Percentiles rank a stretch among this genome's conserved stretches.
phyloP scores from a whole-genome alignment of 1,284 basidiomycete genomes.

The Fistulinella staudtii region DNA sequence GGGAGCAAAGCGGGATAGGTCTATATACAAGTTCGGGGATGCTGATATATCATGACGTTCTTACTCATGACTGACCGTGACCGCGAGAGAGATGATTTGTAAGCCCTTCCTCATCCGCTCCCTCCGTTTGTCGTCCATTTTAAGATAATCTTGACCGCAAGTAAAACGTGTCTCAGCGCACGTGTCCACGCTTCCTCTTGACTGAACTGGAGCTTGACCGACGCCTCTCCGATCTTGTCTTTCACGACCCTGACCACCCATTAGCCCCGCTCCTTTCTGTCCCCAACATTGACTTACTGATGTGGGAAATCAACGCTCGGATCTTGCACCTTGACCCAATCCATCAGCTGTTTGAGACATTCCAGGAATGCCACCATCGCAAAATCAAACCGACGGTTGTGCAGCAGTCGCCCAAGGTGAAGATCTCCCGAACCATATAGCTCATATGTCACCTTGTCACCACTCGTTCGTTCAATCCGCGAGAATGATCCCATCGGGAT shows the following conservation, averaged over 20 bases:
- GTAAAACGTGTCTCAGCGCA: constrained; percentile 85
- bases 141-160: constrained; percentile 81
- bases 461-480: constrained; percentile 78
- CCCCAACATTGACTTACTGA: constrained; percentile 49
- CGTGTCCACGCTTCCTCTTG: constrained; percentile 97
- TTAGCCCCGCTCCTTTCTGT: constrained; percentile 12
- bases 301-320: constrained; percentile 77
- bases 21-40: not conserved
- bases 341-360: constrained; percentile 87
- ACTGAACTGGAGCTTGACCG: constrained; percentile 90
- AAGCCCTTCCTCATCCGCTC: constrained; percentile 43
- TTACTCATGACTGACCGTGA: constrained; percentile 17
- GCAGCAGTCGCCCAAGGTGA: constrained; percentile 81
- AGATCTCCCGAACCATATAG: constrained; percentile 89
- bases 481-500: constrained; percentile 93
- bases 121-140: constrained; percentile 80
- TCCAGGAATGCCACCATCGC: constrained; percentile 96
- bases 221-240: constrained; percentile 94
- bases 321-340: constrained; percentile 76
- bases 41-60: constrained; percentile 5
- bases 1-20: not conserved
- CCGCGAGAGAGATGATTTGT: constrained; percentile 15
- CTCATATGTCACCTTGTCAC: constrained; percentile 84
- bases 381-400: constrained; percentile 93
- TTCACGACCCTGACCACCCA: constrained; percentile 66